These are phyloP conservation scores for Chrysophaeum taylorii DNA, from an alignment of 352 stramenopile species.

Conservation along the genomic window DNA sequence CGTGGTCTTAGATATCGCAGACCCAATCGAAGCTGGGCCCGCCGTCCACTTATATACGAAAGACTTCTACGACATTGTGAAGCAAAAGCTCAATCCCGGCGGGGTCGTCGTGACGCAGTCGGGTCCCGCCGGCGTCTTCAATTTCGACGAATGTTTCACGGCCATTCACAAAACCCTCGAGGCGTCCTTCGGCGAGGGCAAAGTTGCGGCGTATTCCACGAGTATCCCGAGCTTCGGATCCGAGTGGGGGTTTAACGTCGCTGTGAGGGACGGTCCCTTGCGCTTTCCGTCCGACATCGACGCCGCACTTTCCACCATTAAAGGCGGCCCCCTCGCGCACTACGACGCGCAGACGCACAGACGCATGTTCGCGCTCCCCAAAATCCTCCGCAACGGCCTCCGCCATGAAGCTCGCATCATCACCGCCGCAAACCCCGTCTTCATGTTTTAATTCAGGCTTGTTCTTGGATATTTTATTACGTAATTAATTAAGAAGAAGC, in stretches of 20 bases:
- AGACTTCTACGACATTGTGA: conserved; percentile 81
- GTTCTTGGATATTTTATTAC: no score
- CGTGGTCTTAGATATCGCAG: conserved; percentile 90
- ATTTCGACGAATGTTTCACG: conserved; percentile 79
- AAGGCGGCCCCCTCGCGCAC: conserved; percentile 63
- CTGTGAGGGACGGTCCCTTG: conserved; percentile 34
- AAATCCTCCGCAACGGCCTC: conserved; percentile 70
- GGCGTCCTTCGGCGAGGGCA: conserved; percentile 72
- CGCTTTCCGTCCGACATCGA: conserved; percentile 47
- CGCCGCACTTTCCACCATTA: conserved; percentile 44
- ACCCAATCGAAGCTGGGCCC: conserved; percentile 80
- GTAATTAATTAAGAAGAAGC: no score
- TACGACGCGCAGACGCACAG: conserved; percentile 78
- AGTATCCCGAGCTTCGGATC: conserved; percentile 83
- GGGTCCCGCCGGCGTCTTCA: conserved; percentile 69
- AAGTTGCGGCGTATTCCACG: conserved; percentile 77
- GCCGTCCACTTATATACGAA: conserved; percentile 64
- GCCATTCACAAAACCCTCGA: conserved; percentile 81
- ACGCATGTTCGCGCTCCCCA: conserved; percentile 75
- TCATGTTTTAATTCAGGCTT: conserved; percentile 94
- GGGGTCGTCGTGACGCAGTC: conserved; percentile 84
- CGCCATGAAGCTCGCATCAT: conserved; percentile 77
- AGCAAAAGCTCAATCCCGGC: conserved; percentile 61
- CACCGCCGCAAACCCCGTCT: conserved; percentile 85
- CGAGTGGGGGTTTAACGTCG: conserved; percentile 86